Evolutionary conservation across 2,329 filamentous ascomycete genomes (phyloP), one percentile per base, ranked within the genome.

Genomic region (Fusarium torulosum): DNA sequence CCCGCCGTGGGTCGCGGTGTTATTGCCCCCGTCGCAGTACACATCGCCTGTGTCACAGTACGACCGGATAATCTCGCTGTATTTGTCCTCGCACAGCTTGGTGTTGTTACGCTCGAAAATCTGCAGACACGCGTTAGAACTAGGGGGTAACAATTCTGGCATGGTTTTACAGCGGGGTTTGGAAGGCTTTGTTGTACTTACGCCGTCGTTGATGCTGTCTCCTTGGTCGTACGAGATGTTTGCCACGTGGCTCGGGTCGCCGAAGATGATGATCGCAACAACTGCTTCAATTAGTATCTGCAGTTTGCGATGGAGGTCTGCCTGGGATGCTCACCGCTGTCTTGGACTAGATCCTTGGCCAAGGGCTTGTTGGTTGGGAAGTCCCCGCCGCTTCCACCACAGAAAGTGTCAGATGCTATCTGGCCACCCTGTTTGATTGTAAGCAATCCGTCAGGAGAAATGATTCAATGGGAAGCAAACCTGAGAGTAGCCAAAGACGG

Each of bases 401-500:
- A 82, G 42, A 82, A 71, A 9, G 74, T 71, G 35, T 82, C 79
- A 41, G 69, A 69, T 3, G 75, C 59, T 33, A 82, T 68, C 33
- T 82, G 80, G 0, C 79, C 80, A 33, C 80, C 80, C 76, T 80
- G 47, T 25, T 19, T 27, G 7, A 21, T 33, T 7, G 20, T 63
- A 19, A 60, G 53, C 21, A 14, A 31, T 3, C 17, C 21, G 44
- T 23, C 20, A 13, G 19, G 35, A 7, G 14, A 11, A 33, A 14
- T 25, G 2, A 9, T 10, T 6, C 4, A 7, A 13, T 17, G 3
- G 8, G 8, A 5, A 11, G 49, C 71, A 27, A 59, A 77, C 78
- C 75, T 82, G 80, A 3, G 80, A 82, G 59, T 79, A 82, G 2
- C 80, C 80, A 43, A 82, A 46, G 29, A 82, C 65, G 6, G 79